Conservation (phyloP, 495 filamentous ascomycete species). For the Glutinoglossum americanum region DNA sequence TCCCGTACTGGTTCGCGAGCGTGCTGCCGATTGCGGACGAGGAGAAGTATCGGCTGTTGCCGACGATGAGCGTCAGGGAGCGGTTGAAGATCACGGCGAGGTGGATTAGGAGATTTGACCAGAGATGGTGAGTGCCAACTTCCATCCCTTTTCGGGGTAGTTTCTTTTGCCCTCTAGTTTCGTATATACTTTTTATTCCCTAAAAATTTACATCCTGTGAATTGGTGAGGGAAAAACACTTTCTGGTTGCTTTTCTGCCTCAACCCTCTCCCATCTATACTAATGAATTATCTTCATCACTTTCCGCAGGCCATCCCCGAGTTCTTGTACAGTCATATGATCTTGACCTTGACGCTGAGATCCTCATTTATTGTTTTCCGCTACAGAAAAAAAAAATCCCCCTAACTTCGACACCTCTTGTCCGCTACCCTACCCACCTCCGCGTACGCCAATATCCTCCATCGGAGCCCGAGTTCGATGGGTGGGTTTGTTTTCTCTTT, state of each 20-base stretch:
- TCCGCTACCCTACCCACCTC: no score
- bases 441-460: no score
- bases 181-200: no score
- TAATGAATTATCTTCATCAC: neutral
- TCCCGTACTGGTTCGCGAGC: conserved; percentile 83
- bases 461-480: no score
- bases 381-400: no score
- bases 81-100: conserved; percentile 54
- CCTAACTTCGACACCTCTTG: no score
- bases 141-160: no score
- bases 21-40: conserved; percentile 54
- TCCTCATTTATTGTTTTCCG: neutral
- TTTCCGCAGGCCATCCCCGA: neutral
- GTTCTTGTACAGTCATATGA: conserved; percentile 4
- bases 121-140: conserved; percentile 37
- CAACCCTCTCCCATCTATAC: neutral
- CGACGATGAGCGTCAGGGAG: conserved; percentile 52
- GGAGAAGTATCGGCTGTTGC: conserved; percentile 57
- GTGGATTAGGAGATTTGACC: conserved; percentile 59
- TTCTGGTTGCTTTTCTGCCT: neutral
- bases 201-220: no score
- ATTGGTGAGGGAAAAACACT: no score
- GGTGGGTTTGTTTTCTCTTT: no score
- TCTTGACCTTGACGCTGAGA: neutral
- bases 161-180: no score